A percentile compares a stretch with the other conserved stretches of the same genome.
Conservation (phyloP, 331 rosid genomes). For the Saraca asoca region DNA sequence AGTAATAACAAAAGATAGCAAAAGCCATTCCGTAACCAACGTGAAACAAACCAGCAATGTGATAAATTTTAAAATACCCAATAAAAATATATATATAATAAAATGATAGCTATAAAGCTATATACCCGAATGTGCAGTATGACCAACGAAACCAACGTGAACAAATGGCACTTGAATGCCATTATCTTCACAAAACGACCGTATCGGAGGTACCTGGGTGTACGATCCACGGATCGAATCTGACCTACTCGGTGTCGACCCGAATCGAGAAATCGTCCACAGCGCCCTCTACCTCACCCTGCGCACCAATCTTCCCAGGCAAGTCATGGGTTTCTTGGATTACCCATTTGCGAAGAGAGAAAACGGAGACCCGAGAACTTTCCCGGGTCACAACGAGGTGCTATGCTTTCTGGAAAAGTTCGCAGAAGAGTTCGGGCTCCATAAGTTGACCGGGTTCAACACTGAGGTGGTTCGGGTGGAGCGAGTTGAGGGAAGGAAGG, state of each 20-base stretch:
- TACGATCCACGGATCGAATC: constrained; percentile 42
- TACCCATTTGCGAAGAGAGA: constrained; percentile 33
- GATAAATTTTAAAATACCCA: too few species aligned
- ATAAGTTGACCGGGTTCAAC: constrained; percentile 22
- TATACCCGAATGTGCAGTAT: too few species aligned
- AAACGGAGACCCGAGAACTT: constrained; percentile 36
- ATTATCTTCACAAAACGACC: too few species aligned
- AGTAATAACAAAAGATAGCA: too few species aligned
- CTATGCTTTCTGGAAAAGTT: constrained; percentile 36
- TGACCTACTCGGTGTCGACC: constrained; percentile 37
- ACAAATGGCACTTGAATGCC: too few species aligned
- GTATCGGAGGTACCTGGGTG: constrained; percentile 44
- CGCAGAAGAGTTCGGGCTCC: constrained; percentile 39
- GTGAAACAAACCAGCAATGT: too few species aligned
- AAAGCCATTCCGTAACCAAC: too few species aligned
- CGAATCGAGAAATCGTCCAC: constrained; percentile 41
- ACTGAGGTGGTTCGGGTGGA: constrained; percentile 37
- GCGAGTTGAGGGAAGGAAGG: constrained; percentile 26
- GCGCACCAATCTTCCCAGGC: constrained; percentile 46
- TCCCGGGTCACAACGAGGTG: constrained; percentile 47
- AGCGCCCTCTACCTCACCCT: constrained; percentile 37
- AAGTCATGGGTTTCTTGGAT: constrained; percentile 42
- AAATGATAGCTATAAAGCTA: too few species aligned
- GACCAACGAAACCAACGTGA: too few species aligned
- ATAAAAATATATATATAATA: too few species aligned